A percentile compares a stretch with the other conserved stretches of the same genome.
Conservation (phyloP, 441 rosid genomes). For the Erodium chrysanthum region DNA sequence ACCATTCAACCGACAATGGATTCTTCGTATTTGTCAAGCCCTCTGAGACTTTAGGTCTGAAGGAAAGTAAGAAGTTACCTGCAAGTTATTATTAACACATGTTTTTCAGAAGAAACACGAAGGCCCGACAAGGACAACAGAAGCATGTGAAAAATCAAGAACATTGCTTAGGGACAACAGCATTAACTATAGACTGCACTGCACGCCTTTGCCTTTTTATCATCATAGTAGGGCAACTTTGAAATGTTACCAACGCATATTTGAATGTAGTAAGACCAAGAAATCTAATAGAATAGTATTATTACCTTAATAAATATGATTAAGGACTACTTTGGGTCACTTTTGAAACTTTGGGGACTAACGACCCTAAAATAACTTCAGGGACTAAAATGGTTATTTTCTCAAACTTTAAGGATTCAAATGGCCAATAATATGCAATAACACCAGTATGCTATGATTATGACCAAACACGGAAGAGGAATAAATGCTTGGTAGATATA, state of each 20-base stretch:
- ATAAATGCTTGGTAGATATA: neutral
- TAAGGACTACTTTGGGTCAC: too few species aligned
- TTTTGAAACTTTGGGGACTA: too few species aligned
- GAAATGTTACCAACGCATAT: neutral
- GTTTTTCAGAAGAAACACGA: conserved; percentile 16
- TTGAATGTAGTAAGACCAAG: neutral
- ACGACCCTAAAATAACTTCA: too few species aligned
- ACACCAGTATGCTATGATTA: neutral
- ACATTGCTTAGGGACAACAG: neutral
- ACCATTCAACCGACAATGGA: conserved; percentile 64
- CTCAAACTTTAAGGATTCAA: too few species aligned
- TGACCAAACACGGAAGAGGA: conserved; percentile 7
- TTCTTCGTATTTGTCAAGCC: conserved; percentile 28
- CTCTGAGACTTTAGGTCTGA: conserved; percentile 67
- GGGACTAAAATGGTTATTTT: too few species aligned
- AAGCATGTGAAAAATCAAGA: neutral
- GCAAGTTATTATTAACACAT: conserved; percentile 29
- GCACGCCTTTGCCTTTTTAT: neutral
- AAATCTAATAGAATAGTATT: neutral
- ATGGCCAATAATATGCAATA: too few species aligned
- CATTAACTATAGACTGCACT: conserved; percentile 1
- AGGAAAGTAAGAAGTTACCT: conserved; percentile 90
- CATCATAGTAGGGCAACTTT: neutral
- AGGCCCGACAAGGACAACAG: conserved; percentile 4
- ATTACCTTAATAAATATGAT: neutral